Percentiles rank a stretch among this genome's conserved stretches.
phyloP scores from a whole-genome alignment of 257 asterid species.

The Fraxinus pennsylvanica region DNA sequence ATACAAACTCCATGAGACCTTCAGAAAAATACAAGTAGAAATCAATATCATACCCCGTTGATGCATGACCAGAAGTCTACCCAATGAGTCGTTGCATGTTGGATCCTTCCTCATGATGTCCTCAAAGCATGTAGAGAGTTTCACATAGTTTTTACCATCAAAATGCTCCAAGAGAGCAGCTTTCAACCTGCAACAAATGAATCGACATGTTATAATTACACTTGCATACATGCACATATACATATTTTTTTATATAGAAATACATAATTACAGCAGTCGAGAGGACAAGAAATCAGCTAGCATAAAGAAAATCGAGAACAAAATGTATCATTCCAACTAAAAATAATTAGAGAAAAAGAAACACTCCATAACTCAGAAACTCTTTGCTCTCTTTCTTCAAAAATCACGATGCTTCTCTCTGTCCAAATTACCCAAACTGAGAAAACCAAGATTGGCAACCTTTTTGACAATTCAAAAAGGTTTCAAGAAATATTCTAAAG shows the following conservation, averaged over 20 bases:
- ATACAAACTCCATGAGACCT: conserved; percentile 8
- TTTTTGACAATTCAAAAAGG: background rate
- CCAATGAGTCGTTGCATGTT: conserved; percentile 63
- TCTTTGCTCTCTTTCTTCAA: background rate
- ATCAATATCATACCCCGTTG: conserved; percentile 53
- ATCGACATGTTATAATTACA: conserved; percentile 1
- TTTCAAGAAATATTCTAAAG: background rate
- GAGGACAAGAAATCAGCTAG: background rate
- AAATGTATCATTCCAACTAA: background rate
- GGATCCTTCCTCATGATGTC: conserved; percentile 80
- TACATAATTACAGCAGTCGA: background rate
- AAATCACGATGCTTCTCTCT: background rate
- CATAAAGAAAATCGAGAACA: background rate
- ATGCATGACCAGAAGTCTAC: conserved; percentile 63
- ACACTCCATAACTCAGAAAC: background rate
- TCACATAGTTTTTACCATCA: conserved; percentile 48
- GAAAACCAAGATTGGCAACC: background rate
- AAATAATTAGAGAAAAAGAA: background rate
- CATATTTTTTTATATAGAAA: background rate
- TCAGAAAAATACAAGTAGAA: conserved; percentile 16
- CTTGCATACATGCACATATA: background rate
- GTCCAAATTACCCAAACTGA: background rate
- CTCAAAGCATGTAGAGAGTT: conserved; percentile 56
- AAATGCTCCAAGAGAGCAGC: conserved; percentile 75
- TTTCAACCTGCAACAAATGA: conserved; percentile 56